Conservation (phyloP, 2,329 filamentous ascomycete genomes). For the Epichloe aotearoae region DNA sequence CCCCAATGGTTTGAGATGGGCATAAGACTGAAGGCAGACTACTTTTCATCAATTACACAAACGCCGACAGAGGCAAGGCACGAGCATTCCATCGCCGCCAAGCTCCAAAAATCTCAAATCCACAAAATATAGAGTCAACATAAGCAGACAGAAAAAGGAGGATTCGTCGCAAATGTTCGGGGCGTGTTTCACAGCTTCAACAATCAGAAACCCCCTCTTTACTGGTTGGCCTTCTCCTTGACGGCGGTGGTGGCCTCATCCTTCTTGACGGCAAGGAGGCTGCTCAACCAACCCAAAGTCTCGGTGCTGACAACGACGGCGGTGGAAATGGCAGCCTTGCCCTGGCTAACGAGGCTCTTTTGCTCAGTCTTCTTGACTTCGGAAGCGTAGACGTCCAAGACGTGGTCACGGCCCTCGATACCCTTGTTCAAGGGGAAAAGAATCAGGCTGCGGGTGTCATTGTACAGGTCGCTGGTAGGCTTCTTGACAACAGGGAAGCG, state of each 20-base stretch:
- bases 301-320: constrained; percentile 54
- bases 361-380: constrained; percentile 52
- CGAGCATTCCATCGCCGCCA: background rate
- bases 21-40: background rate
- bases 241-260: constrained; percentile 41
- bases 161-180: background rate
- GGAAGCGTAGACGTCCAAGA: constrained; percentile 40
- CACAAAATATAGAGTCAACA: background rate
- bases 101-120: background rate
- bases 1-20: background rate
- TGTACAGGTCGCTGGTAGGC: constrained; percentile 56
- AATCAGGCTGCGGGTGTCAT: constrained; percentile 47
- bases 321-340: constrained; percentile 58
- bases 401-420: constrained; percentile 47
- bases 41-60: background rate
- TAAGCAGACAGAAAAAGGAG: too few relatives aligned
- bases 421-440: constrained; percentile 51
- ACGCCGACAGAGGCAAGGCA: background rate
- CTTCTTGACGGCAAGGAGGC: constrained; percentile 48
- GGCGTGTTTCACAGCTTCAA: background rate
- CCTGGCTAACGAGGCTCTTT: constrained; percentile 49
- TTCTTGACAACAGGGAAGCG: constrained; percentile 64
- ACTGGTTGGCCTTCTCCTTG: constrained; percentile 38
- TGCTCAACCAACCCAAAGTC: constrained; percentile 46
- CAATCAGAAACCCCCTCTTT: constrained; percentile 6